Base-by-base conservation (phyloP, 2,329 filamentous ascomycete species). In the Diaporthe humulicola region DNA sequence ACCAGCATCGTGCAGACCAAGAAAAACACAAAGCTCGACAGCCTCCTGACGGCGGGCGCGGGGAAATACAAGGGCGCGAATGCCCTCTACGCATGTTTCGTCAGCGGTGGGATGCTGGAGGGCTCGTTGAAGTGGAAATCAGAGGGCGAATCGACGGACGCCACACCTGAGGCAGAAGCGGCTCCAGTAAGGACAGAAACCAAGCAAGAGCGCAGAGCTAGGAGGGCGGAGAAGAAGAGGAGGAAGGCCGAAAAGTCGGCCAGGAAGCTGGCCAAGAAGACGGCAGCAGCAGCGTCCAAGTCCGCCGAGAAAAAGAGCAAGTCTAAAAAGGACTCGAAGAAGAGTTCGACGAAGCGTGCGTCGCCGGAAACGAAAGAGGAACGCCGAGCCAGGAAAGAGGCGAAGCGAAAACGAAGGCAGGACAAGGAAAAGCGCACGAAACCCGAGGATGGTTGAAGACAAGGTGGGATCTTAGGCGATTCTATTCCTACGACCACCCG, bases 61-160 rank as follows among this genome's bases (percentile, higher is more conserved):
- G 86, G 87, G 58, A 90, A 89, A 78, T 91, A 92, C 83, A 92
- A 90, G 71, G 88, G 90, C 78, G 82, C 86, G 80, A 87, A 88
- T n/a, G 90, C 90, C 0, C 86, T 98, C 10, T 98, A 98, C 82
- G 90, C 92, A 12, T 93, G 92, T 69, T 98, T 99, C 81, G 95
- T 98, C 33, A 91, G 90, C 77, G 97, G 97, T 12, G 94, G 95
- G 72, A 87, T 91, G 30, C 87, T 98, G 73, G 87, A 90, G 54
- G 95, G 96, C 3, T 97, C 95, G 3, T 83, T 95, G 45, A 73
- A 74, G n/a, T 48, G 45, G 79, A 78, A 17, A 70, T 80, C 14
- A 66, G 79, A 75, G 76, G 78, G 73, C 78, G 80, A 79, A 79
- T 74, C 76, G 48, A 79, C 78, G 10, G 76, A 78, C 48, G 74